These are phyloP conservation scores for Apostasia shenzhenica DNA, from an alignment of 106 monocot genomes.

Conservation along the genomic window DNA sequence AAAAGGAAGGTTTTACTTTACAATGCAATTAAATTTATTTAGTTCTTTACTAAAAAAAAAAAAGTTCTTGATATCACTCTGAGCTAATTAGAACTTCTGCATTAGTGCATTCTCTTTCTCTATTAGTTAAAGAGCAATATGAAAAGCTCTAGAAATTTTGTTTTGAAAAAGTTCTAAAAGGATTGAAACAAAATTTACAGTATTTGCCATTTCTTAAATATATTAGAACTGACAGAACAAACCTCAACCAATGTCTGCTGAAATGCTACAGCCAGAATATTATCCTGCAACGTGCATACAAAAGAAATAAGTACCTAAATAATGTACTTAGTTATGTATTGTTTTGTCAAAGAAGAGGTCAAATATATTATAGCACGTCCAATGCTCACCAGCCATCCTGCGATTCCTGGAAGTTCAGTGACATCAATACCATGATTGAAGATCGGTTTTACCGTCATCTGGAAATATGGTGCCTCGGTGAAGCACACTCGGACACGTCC, in stretches of 20 bases:
- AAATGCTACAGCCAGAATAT: slow-evolving; percentile 76
- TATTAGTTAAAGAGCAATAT: no score
- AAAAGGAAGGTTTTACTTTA: background rate
- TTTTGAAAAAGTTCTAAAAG: no score
- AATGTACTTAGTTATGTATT: background rate
- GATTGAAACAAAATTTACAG: no score
- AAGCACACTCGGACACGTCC: slow-evolving; percentile 80
- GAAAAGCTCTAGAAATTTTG: background rate
- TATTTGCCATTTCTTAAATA: background rate
- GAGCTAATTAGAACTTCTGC: no score
- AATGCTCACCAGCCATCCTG: slow-evolving; percentile 79
- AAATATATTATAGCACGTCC: background rate
- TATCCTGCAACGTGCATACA: slow-evolving; percentile 45
- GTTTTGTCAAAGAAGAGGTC: background rate
- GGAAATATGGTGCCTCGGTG: slow-evolving; percentile 85
- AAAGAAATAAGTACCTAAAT: background rate
- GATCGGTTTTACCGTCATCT: slow-evolving; percentile 90
- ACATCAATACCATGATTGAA: slow-evolving; percentile 85
- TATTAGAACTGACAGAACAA: slow-evolving; percentile 4
- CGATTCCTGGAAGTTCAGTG: slow-evolving; percentile 90
- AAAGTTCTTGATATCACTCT: no score
- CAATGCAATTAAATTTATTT: no score
- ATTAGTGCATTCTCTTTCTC: no score
- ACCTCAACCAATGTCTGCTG: slow-evolving; percentile 93
- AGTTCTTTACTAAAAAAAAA: no score